Conservation (phyloP, 495 filamentous ascomycete species). For the Penicillium canariense region DNA sequence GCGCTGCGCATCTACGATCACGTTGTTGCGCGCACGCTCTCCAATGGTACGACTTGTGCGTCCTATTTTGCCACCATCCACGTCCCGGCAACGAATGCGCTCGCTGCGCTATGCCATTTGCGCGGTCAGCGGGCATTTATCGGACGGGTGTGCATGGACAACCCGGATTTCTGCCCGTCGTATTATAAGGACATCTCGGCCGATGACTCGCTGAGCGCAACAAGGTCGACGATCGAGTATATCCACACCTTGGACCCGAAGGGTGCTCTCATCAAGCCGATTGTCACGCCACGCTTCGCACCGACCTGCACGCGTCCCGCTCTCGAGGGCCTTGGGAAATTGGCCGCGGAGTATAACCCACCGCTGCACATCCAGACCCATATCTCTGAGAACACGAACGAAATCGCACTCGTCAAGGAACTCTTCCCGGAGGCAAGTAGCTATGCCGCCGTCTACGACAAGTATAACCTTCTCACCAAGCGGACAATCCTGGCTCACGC, state of each 20-base stretch:
- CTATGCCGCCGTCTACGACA: slow-evolving; percentile 83
- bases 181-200: slow-evolving; percentile 72
- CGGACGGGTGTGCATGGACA: slow-evolving; percentile 90
- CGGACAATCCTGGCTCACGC: slow-evolving; percentile 86
- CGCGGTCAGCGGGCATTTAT: slow-evolving; percentile 86
- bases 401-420: slow-evolving; percentile 64
- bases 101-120: slow-evolving; percentile 72
- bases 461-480: slow-evolving; percentile 60
- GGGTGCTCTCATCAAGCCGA: slow-evolving; percentile 62
- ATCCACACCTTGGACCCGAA: slow-evolving; percentile 64
- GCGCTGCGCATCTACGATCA: slow-evolving; percentile 64
- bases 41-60: slow-evolving; percentile 86
- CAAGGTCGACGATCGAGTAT: slow-evolving; percentile 62
- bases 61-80: slow-evolving; percentile 90
- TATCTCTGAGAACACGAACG: slow-evolving; percentile 77
- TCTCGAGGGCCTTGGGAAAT: slow-evolving; percentile 58
- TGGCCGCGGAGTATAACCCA: slow-evolving; percentile 55
- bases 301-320: slow-evolving; percentile 64
- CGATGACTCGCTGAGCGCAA: slow-evolving; percentile 53
- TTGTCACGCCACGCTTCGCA: slow-evolving; percentile 90
- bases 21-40: slow-evolving; percentile 73
- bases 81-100: slow-evolving; percentile 78
- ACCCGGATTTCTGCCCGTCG: slow-evolving; percentile 55
- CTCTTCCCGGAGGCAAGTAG: slow-evolving; percentile 62
- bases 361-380: slow-evolving; percentile 82